A percentile compares a stretch with the other conserved stretches of the same genome.
Evolutionary conservation across 805 yeast species (phyloP).

Genomic region (Ogataea pilisensis): DNA sequence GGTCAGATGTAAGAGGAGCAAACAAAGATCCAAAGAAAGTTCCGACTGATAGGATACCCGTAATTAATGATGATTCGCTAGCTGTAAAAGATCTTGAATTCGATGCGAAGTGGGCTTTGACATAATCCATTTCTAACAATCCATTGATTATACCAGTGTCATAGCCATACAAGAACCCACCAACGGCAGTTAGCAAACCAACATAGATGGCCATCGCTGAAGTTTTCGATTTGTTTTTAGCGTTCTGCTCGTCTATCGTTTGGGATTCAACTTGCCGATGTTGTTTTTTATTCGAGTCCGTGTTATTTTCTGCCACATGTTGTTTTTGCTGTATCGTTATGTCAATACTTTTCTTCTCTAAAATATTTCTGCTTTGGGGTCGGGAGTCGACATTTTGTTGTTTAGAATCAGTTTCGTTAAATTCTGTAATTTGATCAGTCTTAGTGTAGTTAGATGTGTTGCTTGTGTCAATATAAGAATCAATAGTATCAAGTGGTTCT

Average conservation of each 20-base stretch:
- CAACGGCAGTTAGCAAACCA: slow-evolving; percentile 82
- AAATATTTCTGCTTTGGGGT: too few species aligned
- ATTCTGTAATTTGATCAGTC: background rate
- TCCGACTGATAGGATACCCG: slow-evolving; percentile 78
- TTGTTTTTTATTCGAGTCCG: background rate
- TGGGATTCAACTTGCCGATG: background rate
- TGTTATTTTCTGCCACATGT: background rate
- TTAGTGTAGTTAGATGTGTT: background rate
- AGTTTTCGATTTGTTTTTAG: slow-evolving; percentile 34
- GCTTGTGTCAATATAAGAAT: background rate
- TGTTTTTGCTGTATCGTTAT: background rate
- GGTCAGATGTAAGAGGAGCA: slow-evolving; percentile 65
- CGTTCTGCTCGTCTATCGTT: slow-evolving; percentile 5
- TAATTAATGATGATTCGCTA: slow-evolving; percentile 63
- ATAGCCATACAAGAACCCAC: slow-evolving; percentile 86
- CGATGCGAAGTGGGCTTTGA: slow-evolving; percentile 50
- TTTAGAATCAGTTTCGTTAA: background rate
- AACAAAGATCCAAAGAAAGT: slow-evolving; percentile 65
- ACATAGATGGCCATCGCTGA: slow-evolving; percentile 64
- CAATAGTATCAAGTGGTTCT: background rate
- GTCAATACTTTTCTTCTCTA: too few species aligned
- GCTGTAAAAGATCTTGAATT: slow-evolving; percentile 38
- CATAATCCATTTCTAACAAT: slow-evolving; percentile 70
- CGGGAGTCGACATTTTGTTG: too few species aligned
- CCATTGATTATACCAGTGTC: slow-evolving; percentile 87